Evolutionary conservation across 257 asterid species (phyloP), one percentile per base, ranked within the genome.

Genomic region (Ajuga chamaepitys): DNA sequence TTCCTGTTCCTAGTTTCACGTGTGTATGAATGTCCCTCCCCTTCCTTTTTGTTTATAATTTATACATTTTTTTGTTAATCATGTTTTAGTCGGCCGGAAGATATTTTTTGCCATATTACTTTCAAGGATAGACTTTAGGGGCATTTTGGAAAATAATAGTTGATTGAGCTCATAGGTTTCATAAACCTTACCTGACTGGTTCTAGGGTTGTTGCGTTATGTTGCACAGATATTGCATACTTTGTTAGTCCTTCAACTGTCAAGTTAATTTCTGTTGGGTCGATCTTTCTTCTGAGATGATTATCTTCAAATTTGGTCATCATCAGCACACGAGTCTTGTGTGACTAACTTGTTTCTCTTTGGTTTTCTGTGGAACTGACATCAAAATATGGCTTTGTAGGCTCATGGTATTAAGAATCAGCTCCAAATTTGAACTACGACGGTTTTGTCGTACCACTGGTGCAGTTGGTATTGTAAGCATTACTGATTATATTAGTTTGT

Each of bases 391-490:
- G 34, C 40, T 61, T 79, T 82, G 66, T 75, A 92, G 98, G 91
- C 86, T 92, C 67, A 85, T 92, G 97, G 99, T 94, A 60, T 61
- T 90, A 64, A 94, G 85, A 77, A 83, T 94, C 72, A 83, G 95
- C 84, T 94, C 98, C 67, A 94, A 94, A 78, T 94, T 94, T 74
- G 99, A 93, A 81, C 82, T 93, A 24, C 84, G 97, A 7, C 80
- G 99, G 58, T 89, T 93, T 81, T 94, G 99, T 74, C 95, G 96
- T 68, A 86, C 98, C 57, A 82, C 98, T 73, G 95, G 99, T 28
- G 81, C 99, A 44, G 87, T 83, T 78, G 98, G 83, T 54, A 75
- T 88, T 72, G 99, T 95, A 83, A 88, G 95, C 70, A 70, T 66
- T 63, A 4, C 62, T 32, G 10, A 26, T 28, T 58, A 11, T 47